A percentile compares a stretch with the other conserved stretches of the same genome.
phyloP scores from a whole-genome alignment of 2,329 filamentous ascomycete genomes.

The Aureobasidium pullulans region DNA sequence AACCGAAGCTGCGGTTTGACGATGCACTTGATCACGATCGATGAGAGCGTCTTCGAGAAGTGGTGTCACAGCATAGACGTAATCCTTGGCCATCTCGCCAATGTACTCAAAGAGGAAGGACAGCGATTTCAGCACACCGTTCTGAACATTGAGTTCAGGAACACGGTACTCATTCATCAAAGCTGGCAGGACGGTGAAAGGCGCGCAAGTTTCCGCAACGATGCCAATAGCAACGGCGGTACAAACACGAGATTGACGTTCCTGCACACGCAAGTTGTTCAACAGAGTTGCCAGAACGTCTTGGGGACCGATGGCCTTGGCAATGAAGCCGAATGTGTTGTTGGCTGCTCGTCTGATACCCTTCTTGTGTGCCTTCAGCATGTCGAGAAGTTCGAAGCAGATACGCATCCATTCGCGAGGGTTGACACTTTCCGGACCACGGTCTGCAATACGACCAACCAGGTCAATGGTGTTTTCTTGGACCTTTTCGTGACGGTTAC shows the following conservation, averaged over 20 bases:
- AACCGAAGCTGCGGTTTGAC: slow-evolving; percentile 90
- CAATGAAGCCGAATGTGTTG: slow-evolving; percentile 99
- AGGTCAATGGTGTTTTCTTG: slow-evolving; percentile 99
- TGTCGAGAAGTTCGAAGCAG: slow-evolving; percentile 96
- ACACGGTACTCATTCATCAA: slow-evolving; percentile 99
- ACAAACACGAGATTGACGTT: slow-evolving; percentile 96
- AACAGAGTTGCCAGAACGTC: slow-evolving; percentile 92
- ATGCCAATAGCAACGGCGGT: slow-evolving; percentile 98
- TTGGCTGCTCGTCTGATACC: slow-evolving; percentile 96
- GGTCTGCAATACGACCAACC: slow-evolving; percentile 94
- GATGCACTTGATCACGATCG: slow-evolving; percentile 94
- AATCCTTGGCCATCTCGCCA: slow-evolving; percentile 97
- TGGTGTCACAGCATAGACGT: slow-evolving; percentile 95
- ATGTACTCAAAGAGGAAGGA: slow-evolving; percentile 99
- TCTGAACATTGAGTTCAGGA: slow-evolving; percentile 96
- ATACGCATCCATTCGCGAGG: slow-evolving; percentile 99
- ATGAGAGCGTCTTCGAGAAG: slow-evolving; percentile 94
- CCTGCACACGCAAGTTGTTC: slow-evolving; percentile 94
- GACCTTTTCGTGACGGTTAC: slow-evolving; percentile 97
- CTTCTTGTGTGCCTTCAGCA: slow-evolving; percentile 99
- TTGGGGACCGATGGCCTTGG: slow-evolving; percentile 96
- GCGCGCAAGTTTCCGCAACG: slow-evolving; percentile 94
- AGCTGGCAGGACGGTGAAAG: slow-evolving; percentile 95
- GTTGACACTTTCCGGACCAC: slow-evolving; percentile 92
- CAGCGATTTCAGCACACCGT: slow-evolving; percentile 92